Evolutionary conservation across 345 rosid species (phyloP).

Genomic region (Syzygium oleosum): DNA sequence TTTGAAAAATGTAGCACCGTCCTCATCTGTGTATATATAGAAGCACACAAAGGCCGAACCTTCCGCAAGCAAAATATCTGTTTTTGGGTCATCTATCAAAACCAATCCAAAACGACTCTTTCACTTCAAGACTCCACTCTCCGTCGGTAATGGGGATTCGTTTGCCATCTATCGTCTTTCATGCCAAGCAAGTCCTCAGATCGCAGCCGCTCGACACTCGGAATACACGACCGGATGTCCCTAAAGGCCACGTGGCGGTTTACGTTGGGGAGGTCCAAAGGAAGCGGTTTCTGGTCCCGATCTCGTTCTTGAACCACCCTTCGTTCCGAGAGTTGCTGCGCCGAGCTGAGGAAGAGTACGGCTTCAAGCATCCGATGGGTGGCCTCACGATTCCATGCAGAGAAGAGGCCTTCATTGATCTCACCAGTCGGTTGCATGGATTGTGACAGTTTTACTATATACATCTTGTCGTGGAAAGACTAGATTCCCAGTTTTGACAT

Average conservation of each 20-base stretch:
- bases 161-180: constrained; percentile 11
- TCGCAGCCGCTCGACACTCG: not conserved
- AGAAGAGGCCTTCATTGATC: constrained; percentile 26
- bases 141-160: constrained; percentile 15
- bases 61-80: not conserved
- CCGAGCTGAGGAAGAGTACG: constrained; percentile 27
- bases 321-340: constrained; percentile 28
- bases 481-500: not conserved
- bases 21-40: not conserved
- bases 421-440: constrained; percentile 14
- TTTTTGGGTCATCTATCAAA: not conserved
- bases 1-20: not conserved
- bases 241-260: constrained; percentile 31
- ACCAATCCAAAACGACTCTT: not conserved
- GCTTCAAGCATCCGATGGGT: constrained; percentile 36
- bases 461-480: not conserved
- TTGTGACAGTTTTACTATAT: not conserved
- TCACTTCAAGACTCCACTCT: not conserved
- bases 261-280: constrained; percentile 31
- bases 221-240: constrained; percentile 13
- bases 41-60: not conserved
- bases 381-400: constrained; percentile 42
- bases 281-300: constrained; percentile 29
- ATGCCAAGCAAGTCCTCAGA: constrained; percentile 19
- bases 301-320: constrained; percentile 35